Evolutionary conservation across 1,284 basidiomycete genomes (phyloP).

Genomic region (Fistulinella cinereoalba): DNA sequence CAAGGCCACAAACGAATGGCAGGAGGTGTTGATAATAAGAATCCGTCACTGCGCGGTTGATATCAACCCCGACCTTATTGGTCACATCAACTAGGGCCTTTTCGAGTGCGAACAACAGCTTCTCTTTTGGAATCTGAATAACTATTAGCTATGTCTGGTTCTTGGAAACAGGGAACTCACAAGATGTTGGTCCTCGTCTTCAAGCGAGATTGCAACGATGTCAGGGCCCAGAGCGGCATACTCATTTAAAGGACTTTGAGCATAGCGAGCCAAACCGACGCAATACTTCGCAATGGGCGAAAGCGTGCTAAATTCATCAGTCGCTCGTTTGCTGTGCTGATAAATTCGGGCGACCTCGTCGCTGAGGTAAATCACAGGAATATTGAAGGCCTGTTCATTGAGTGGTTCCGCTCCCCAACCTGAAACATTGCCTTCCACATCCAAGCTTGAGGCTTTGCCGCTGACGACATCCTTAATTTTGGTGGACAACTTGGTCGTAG

Average conservation of each 20-base stretch:
- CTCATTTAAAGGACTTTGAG: slow-evolving; percentile 92
- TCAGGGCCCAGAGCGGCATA: slow-evolving; percentile 85
- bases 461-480: slow-evolving; percentile 57
- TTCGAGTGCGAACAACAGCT: slow-evolving; percentile 81
- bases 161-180: slow-evolving; percentile 43
- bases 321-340: slow-evolving; percentile 86
- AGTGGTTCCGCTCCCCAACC: slow-evolving; percentile 35
- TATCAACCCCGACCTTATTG: slow-evolving; percentile 92
- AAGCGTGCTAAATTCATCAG: slow-evolving; percentile 82
- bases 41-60: slow-evolving; percentile 89
- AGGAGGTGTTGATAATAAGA: slow-evolving; percentile 85
- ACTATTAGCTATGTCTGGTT: slow-evolving; percentile 10
- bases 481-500: slow-evolving; percentile 72
- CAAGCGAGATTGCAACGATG: slow-evolving; percentile 77
- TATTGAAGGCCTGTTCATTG: slow-evolving; percentile 49
- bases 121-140: slow-evolving; percentile 77
- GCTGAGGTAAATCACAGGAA: slow-evolving; percentile 80
- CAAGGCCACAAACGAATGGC: slow-evolving; percentile 91
- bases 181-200: slow-evolving; percentile 85
- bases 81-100: slow-evolving; percentile 86
- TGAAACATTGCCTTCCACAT: slow-evolving; percentile 24
- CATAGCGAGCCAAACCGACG: slow-evolving; percentile 89
- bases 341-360: slow-evolving; percentile 96
- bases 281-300: slow-evolving; percentile 89
- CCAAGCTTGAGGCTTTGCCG: slow-evolving; percentile 23